phyloP scores from a whole-genome alignment of 1,139 yeast genomes.

The Saccharomyces uvarum region DNA sequence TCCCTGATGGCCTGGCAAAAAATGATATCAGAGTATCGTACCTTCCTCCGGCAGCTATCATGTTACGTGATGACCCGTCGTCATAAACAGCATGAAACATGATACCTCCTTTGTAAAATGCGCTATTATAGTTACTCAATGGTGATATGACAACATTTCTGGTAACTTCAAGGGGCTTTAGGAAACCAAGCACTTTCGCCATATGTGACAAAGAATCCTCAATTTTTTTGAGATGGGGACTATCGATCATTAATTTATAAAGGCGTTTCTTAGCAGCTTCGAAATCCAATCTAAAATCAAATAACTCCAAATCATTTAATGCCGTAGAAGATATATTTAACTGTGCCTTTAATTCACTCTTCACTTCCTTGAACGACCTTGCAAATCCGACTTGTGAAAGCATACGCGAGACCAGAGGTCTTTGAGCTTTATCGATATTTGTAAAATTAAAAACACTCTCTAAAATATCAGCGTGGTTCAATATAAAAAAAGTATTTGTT shows the following conservation, averaged over 20 bases:
- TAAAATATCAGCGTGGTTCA: slow-evolving; percentile 75
- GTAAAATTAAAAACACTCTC: slow-evolving; percentile 72
- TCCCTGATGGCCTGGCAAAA: slow-evolving; percentile 46
- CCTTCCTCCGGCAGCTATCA: slow-evolving; percentile 87
- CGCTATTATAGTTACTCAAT: slow-evolving; percentile 70
- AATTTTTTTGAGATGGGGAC: slow-evolving; percentile 54
- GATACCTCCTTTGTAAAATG: slow-evolving; percentile 69
- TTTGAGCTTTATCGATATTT: slow-evolving; percentile 63
- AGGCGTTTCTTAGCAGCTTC: slow-evolving; percentile 56
- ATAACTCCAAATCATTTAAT: slow-evolving; percentile 68
- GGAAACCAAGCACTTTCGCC: slow-evolving; percentile 45
- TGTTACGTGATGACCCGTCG: slow-evolving; percentile 35
- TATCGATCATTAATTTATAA: slow-evolving; percentile 64
- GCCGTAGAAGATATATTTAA: slow-evolving; percentile 74
- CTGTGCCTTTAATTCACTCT: slow-evolving; percentile 57
- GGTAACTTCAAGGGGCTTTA: slow-evolving; percentile 54
- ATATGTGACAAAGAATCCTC: slow-evolving; percentile 59
- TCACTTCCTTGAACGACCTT: slow-evolving; percentile 57
- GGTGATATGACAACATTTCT: slow-evolving; percentile 52
- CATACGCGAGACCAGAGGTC: slow-evolving; percentile 58
- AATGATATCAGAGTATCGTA: slow-evolving; percentile 66
- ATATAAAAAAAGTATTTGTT: slow-evolving; percentile 47
- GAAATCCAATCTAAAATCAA: slow-evolving; percentile 66
- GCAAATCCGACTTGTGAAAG: slow-evolving; percentile 72
- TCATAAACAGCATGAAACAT: slow-evolving; percentile 84